These are phyloP conservation scores for Brettanomyces naardenensis DNA, from an alignment of 805 yeast genomes.

Conservation along the genomic window DNA sequence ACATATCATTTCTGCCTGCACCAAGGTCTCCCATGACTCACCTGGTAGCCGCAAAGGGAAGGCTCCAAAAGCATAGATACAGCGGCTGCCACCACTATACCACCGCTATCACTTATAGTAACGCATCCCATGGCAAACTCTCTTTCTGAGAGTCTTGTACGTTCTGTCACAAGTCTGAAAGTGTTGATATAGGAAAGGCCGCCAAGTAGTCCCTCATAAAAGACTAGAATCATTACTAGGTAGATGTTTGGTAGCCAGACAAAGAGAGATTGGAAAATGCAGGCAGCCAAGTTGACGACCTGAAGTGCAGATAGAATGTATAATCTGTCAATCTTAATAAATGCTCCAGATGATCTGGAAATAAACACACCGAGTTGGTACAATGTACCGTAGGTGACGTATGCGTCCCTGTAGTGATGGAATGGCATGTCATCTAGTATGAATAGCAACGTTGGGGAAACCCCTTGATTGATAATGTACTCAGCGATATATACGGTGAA, in stretches of 20 bases:
- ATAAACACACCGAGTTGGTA: slow-evolving; percentile 91
- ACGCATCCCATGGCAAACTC: slow-evolving; percentile 81
- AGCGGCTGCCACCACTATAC: slow-evolving; percentile 75
- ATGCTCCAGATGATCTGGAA: slow-evolving; percentile 74
- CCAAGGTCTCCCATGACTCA: slow-evolving; percentile 69
- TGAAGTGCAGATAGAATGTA: slow-evolving; percentile 64
- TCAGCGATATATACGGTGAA: slow-evolving; percentile 79
- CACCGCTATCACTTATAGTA: slow-evolving; percentile 77
- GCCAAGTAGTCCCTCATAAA: slow-evolving; percentile 88
- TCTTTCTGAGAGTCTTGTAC: slow-evolving; percentile 40
- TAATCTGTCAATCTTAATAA: slow-evolving; percentile 50
- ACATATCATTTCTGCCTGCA: slow-evolving; percentile 35
- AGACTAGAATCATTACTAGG: slow-evolving; percentile 50
- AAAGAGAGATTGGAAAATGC: slow-evolving; percentile 57
- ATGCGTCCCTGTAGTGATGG: slow-evolving; percentile 66
- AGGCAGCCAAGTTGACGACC: slow-evolving; percentile 47
- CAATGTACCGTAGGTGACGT: slow-evolving; percentile 83
- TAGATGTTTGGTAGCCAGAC: slow-evolving; percentile 53
- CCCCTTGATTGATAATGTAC: slow-evolving; percentile 85
- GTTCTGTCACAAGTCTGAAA: slow-evolving; percentile 66
- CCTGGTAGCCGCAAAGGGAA: slow-evolving; percentile 62
- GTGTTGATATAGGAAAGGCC: slow-evolving; percentile 90
- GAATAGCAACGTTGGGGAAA: slow-evolving; percentile 80
- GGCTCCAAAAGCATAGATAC: slow-evolving; percentile 72
- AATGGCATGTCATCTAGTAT: slow-evolving; percentile 70